A percentile compares a stretch with the other conserved stretches of the same genome.
Conservation (phyloP, 2,329 filamentous ascomycete species). For the Arthrobotrys sphaeroides region DNA sequence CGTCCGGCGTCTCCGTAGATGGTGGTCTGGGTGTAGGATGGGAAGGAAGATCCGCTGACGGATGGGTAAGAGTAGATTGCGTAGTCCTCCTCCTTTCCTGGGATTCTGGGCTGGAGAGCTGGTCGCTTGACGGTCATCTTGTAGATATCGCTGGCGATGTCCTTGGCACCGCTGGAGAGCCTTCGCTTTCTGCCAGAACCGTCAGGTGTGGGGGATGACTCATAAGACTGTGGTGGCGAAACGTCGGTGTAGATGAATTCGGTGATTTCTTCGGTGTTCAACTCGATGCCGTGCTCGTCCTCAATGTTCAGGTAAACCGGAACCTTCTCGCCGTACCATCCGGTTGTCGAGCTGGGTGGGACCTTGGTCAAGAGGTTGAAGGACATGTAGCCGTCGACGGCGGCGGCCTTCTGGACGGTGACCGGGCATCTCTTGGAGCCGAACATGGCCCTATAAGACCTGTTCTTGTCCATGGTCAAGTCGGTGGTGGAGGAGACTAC, state of each 20-base stretch:
- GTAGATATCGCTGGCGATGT: conserved; percentile 57
- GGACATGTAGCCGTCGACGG: conserved; percentile 66
- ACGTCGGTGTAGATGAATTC: conserved; percentile 70
- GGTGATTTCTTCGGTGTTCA: conserved; percentile 68
- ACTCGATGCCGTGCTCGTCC: conserved; percentile 66
- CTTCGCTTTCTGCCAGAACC: conserved; percentile 68
- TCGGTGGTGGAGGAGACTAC: conserved; percentile 82
- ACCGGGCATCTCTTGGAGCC: conserved; percentile 77
- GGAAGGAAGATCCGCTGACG: conserved; percentile 63
- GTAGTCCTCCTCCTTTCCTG: conserved; percentile 66
- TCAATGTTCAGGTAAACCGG: conserved; percentile 71
- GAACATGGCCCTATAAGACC: conserved; percentile 75
- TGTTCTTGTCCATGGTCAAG: conserved; percentile 66
- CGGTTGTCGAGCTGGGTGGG: conserved; percentile 71
- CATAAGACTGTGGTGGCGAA: conserved; percentile 59
- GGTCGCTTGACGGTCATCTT: conserved; percentile 65
- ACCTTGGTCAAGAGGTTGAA: conserved; percentile 78
- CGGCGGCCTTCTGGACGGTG: conserved; percentile 68
- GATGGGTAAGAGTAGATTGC: conserved; percentile 68
- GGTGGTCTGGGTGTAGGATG: conserved; percentile 66
- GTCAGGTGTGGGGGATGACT: conserved; percentile 60
- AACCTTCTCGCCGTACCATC: conserved; percentile 67
- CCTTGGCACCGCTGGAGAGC: conserved; percentile 66
- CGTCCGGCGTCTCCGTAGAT: conserved; percentile 61
- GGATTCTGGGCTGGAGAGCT: conserved; percentile 63